These are phyloP conservation scores for Murraya paniculata DNA, from an alignment of 345 rosid species.

Conservation along the genomic window DNA sequence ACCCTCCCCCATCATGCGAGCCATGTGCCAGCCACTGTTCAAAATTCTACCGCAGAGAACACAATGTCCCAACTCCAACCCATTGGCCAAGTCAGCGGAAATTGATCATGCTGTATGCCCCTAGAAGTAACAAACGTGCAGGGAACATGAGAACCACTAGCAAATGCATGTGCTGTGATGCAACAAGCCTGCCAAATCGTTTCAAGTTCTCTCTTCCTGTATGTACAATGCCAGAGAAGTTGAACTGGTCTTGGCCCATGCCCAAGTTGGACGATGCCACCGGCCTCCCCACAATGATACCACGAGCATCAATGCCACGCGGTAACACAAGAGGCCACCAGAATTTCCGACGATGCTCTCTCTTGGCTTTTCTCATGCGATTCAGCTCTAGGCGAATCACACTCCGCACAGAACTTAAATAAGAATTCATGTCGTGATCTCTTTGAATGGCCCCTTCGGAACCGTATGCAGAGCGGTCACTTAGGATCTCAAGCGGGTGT, in stretches of 20 bases:
- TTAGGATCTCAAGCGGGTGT: conserved; percentile 94
- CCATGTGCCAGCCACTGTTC: conserved; percentile 22
- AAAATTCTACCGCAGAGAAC: conserved; percentile 10
- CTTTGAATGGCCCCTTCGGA: conserved; percentile 79
- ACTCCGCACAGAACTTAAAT: conserved; percentile 55
- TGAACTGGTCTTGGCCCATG: conserved; percentile 35
- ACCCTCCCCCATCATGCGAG: background rate
- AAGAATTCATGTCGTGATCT: conserved; percentile 92
- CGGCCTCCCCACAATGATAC: conserved; percentile 34
- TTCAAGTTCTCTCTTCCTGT: conserved; percentile 64
- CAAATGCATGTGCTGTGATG: conserved; percentile 88
- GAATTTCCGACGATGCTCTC: conserved; percentile 53
- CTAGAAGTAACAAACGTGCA: conserved; percentile 57
- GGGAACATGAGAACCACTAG: conserved; percentile 68
- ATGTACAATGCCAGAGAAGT: conserved; percentile 59
- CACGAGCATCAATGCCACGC: conserved; percentile 27
- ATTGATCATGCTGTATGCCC: conserved; percentile 45
- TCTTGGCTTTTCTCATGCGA: conserved; percentile 53
- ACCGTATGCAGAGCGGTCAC: conserved; percentile 83
- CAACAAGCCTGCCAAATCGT: conserved; percentile 62
- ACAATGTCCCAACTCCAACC: background rate
- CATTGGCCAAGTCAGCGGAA: conserved; percentile 21
- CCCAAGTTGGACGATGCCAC: conserved; percentile 24
- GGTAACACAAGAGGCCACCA: conserved; percentile 67
- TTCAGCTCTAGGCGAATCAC: conserved; percentile 73